phyloP scores from a whole-genome alignment of 2,329 filamentous ascomycete genomes.

The Pseudogymnoascus destructans region DNA sequence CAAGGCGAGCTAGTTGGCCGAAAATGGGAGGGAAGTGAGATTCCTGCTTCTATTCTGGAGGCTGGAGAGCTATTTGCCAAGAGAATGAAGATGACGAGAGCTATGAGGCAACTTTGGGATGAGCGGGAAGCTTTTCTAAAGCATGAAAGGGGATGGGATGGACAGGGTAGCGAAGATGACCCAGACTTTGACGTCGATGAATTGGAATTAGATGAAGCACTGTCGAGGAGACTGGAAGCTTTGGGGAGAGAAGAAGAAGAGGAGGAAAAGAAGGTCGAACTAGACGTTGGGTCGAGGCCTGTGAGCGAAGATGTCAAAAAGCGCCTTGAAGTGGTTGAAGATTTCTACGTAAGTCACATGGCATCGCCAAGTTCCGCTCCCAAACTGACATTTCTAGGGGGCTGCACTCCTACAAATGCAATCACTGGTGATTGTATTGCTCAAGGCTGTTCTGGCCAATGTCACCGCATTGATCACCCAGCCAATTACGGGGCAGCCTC shows the following conservation, averaged over 20 bases:
- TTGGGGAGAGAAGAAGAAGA: constrained; percentile 13
- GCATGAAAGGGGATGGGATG: constrained; percentile 80
- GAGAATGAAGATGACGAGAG: constrained; percentile 80
- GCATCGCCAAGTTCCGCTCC: background rate
- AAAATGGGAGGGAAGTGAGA: constrained; percentile 85
- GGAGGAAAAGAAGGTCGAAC: constrained; percentile 29
- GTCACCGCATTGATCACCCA: constrained; percentile 72
- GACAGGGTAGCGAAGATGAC: constrained; percentile 31
- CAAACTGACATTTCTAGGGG: constrained; percentile 38
- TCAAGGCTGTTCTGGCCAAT: constrained; percentile 78
- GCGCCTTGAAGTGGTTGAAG: constrained; percentile 61
- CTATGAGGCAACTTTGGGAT: constrained; percentile 88
- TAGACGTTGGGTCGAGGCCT: constrained; percentile 39
- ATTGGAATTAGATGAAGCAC: constrained; percentile 31
- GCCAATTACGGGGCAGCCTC: constrained; percentile 25
- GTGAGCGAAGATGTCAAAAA: constrained; percentile 44
- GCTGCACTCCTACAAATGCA: constrained; percentile 74
- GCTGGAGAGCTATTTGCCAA: constrained; percentile 85
- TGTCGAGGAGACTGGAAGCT: constrained; percentile 31
- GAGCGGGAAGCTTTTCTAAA: constrained; percentile 84
- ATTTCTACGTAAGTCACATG: constrained; percentile 63
- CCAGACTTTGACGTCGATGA: constrained; percentile 31
- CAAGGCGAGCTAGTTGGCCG: constrained; percentile 71
- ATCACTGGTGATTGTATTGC: constrained; percentile 80
- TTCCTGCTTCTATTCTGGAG: constrained; percentile 88